Percentiles rank a stretch among this genome's conserved stretches.
Evolutionary conservation across 352 stramenopile species (phyloP).

Genomic region (Pythium phragmiticola): DNA sequence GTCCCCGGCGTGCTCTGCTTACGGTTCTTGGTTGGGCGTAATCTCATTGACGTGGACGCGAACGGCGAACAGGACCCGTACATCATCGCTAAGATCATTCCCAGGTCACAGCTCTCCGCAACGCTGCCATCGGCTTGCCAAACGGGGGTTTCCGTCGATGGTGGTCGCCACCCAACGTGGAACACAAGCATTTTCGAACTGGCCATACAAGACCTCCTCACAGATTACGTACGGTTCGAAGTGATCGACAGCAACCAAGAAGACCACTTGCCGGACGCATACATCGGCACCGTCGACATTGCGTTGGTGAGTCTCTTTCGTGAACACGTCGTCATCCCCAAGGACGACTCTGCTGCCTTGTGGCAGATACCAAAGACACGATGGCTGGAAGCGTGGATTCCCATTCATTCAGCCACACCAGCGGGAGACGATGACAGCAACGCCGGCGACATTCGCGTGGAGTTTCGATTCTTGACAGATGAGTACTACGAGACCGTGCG

Average conservation of each 20-base stretch:
- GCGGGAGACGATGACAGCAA: conserved; percentile 14
- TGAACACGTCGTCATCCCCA: conserved; percentile 7
- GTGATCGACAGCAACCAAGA: conserved; percentile 59
- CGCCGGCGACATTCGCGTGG: conserved; percentile 41
- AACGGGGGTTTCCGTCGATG: conserved; percentile 47
- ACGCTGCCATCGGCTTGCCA: conserved; percentile 27
- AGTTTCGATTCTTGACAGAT: conserved; percentile 49
- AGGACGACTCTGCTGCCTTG: not conserved
- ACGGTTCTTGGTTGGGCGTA: conserved; percentile 41
- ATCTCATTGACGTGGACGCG: conserved; percentile 45
- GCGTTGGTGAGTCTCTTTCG: conserved; percentile 34
- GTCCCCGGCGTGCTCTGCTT: conserved; percentile 39
- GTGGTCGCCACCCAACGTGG: conserved; percentile 49
- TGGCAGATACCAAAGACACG: conserved; percentile 20
- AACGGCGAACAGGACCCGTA: conserved; percentile 60
- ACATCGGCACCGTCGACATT: conserved; percentile 38
- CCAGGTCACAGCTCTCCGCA: conserved; percentile 13
- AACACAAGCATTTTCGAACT: conserved; percentile 44
- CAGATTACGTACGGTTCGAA: conserved; percentile 40
- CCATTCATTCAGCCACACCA: conserved; percentile 28
- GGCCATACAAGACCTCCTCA: conserved; percentile 28
- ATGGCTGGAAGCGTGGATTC: conserved; percentile 51
- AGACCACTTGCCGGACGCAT: conserved; percentile 44
- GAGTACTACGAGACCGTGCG: conserved; percentile 28
- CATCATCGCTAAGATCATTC: conserved; percentile 30